Evolutionary conservation across 306 rosid genomes (phyloP).

Genomic region (Trifolium pratense): DNA sequence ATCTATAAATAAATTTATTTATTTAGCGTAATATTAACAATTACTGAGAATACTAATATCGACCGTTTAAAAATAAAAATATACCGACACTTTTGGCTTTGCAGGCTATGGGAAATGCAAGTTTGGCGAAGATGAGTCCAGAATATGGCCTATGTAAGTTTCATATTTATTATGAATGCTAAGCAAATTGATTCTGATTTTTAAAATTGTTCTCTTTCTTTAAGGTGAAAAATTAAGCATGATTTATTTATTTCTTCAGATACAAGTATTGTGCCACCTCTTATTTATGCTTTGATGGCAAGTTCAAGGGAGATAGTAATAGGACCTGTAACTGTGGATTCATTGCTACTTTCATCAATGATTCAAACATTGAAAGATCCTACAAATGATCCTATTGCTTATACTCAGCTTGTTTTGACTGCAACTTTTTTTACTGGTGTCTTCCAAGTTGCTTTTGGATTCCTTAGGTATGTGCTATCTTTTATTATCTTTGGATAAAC

Average conservation of each 20-base stretch:
- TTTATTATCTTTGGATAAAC: neutral
- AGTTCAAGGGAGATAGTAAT: conserved; percentile 73
- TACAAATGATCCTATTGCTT: conserved; percentile 50
- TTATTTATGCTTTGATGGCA: conserved; percentile 67
- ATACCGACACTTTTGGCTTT: neutral
- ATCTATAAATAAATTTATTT: no score
- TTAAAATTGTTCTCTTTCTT: neutral
- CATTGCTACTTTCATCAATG: conserved; percentile 75
- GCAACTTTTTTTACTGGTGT: conserved; percentile 74
- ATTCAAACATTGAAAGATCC: conserved; percentile 59
- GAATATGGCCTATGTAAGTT: conserved; percentile 54
- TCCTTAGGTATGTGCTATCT: conserved; percentile 41
- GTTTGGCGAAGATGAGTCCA: conserved; percentile 48
- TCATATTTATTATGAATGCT: neutral
- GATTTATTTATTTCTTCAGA: conserved; percentile 47
- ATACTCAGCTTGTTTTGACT: conserved; percentile 64
- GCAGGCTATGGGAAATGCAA: conserved; percentile 53
- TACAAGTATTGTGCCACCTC: conserved; percentile 76
- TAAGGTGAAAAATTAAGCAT: neutral
- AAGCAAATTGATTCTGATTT: neutral
- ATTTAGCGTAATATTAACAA: no score
- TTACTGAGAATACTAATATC: no score
- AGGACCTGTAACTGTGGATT: conserved; percentile 76
- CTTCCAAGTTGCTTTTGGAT: conserved; percentile 74
- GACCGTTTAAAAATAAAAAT: no score